phyloP scores from a whole-genome alignment of 2,329 filamentous ascomycete genomes.

The Parascedosporium putredinis region DNA sequence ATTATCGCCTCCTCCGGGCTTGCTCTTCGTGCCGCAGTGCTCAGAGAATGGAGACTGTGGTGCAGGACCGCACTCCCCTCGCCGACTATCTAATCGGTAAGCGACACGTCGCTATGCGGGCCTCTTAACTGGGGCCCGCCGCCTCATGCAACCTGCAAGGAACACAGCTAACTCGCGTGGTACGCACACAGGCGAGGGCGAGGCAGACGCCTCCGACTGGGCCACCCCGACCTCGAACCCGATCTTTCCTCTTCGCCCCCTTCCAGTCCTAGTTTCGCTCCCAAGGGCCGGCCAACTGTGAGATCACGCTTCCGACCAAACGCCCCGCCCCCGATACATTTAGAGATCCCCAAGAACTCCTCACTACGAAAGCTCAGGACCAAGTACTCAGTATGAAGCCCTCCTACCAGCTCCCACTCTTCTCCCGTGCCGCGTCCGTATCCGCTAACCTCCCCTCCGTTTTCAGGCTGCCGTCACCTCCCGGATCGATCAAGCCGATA shows the following conservation, averaged over 20 bases:
- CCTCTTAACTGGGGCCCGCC: background rate
- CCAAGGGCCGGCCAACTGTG: conserved; percentile 43
- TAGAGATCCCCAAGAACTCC: conserved; percentile 28
- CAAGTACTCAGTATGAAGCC: conserved; percentile 41
- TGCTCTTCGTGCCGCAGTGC: background rate
- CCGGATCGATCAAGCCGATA: conserved; percentile 65
- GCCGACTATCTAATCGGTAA: conserved; percentile 83
- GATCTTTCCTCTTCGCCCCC: conserved; percentile 33
- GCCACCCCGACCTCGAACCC: conserved; percentile 27
- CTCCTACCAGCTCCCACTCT: too few relatives aligned
- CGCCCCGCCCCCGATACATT: conserved; percentile 30
- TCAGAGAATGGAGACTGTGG: conserved; percentile 66
- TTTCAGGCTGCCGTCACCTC: conserved; percentile 58
- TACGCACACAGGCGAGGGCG: conserved; percentile 34
- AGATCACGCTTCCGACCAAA: conserved; percentile 42
- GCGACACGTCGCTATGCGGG: conserved; percentile 16
- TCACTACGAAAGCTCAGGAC: conserved; percentile 35
- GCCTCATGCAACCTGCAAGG: background rate
- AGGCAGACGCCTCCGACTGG: conserved; percentile 37
- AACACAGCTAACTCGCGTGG: conserved; percentile 15
- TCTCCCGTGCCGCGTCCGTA: too few relatives aligned
- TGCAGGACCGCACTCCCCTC: conserved; percentile 79
- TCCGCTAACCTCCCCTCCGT: background rate
- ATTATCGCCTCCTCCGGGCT: background rate
- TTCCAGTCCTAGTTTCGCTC: conserved; percentile 43